These are phyloP conservation scores for Wickerhamomyces bisporus DNA, from an alignment of 805 yeast species.

Conservation along the genomic window DNA sequence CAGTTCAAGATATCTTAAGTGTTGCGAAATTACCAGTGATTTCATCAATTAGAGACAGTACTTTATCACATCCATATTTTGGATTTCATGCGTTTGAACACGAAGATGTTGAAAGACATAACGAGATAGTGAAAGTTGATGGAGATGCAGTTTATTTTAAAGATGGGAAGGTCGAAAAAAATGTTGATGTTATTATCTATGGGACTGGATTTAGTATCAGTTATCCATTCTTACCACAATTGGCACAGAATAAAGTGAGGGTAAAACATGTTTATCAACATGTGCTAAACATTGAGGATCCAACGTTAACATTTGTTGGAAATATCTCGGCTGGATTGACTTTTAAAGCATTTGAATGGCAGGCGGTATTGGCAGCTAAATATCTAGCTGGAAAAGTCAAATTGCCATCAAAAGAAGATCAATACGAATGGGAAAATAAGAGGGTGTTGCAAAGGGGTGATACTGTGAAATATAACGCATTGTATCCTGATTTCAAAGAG, in stretches of 20 bases:
- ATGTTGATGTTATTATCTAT: conserved; percentile 51
- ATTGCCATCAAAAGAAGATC: conserved; percentile 35
- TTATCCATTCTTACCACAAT: conserved; percentile 26
- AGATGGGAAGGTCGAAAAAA: conserved; percentile 37
- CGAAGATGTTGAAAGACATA: background rate
- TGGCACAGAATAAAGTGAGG: conserved; percentile 19
- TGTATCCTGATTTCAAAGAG: background rate
- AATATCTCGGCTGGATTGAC: conserved; percentile 31
- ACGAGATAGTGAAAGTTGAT: conserved; percentile 7
- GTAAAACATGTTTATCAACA: conserved; percentile 37
- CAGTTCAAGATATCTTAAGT: too few species aligned
- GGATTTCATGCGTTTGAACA: conserved; percentile 6
- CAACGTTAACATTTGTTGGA: conserved; percentile 37
- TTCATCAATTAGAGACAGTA: background rate
- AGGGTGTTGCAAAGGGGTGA: conserved; percentile 19
- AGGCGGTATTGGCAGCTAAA: conserved; percentile 47
- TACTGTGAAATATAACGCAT: conserved; percentile 2
- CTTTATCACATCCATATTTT: conserved; percentile 13
- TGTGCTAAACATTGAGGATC: conserved; percentile 36
- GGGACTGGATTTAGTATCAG: conserved; percentile 52
- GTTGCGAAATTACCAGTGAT: too few species aligned
- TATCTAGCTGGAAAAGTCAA: conserved; percentile 36
- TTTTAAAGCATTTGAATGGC: conserved; percentile 42
- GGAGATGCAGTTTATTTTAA: conserved; percentile 30
- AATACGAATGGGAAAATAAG: conserved; percentile 26